A percentile compares a stretch with the other conserved stretches of the same genome.
Conservation (phyloP, 2,329 filamentous ascomycete species). For the Pseudogymnoascus sp. region DNA sequence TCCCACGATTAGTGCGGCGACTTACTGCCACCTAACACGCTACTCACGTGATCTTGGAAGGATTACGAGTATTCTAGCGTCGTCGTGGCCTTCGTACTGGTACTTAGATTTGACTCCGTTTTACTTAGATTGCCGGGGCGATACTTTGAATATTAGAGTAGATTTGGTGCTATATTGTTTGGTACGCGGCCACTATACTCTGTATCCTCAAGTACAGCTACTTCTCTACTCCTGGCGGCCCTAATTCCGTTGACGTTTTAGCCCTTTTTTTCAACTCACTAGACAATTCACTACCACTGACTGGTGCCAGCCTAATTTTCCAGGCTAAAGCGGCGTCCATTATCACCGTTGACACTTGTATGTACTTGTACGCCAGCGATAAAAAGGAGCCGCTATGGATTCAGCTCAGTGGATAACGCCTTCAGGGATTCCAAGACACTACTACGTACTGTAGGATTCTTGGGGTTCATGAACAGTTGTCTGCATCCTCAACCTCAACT, state of each 20-base stretch:
- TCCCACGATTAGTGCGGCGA: neutral
- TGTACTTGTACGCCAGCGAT: neutral
- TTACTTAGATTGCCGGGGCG: neutral
- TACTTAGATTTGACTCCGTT: neutral
- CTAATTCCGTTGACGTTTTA: neutral
- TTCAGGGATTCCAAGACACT: neutral
- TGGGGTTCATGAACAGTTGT: neutral
- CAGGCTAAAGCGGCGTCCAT: neutral
- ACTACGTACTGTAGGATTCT: neutral
- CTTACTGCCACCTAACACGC: neutral
- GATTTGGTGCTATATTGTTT: neutral
- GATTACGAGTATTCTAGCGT: neutral
- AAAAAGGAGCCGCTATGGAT: neutral
- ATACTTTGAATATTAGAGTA: neutral
- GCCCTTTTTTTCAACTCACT: neutral
- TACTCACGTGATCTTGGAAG: neutral
- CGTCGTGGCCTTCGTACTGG: neutral
- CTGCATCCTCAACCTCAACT: neutral
- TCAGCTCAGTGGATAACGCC: neutral
- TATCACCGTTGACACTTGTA: neutral
- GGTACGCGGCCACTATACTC: neutral
- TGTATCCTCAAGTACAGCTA: neutral
- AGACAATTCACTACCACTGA: neutral
- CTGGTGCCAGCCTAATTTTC: neutral
- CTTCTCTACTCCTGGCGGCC: neutral